Evolutionary conservation across 495 filamentous ascomycete genomes (phyloP), one percentile per base, ranked within the genome.

Genomic region (Pyronema domesticum): DNA sequence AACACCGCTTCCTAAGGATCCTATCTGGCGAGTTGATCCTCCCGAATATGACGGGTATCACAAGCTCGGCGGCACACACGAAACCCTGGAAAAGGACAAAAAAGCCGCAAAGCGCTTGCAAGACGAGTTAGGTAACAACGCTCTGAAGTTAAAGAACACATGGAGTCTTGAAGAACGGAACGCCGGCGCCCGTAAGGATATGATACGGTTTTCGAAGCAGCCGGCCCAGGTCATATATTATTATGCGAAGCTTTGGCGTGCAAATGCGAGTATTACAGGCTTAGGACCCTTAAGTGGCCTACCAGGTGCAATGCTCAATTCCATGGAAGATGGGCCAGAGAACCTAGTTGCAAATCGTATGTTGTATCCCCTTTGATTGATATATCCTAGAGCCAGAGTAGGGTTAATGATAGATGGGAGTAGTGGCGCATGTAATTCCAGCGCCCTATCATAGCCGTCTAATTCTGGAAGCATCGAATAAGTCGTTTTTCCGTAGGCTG

Each of bases 331-430:
- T n/a, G 53, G 53, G 3, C 53, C 53, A 6, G 53, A 55, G 35
- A 43, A 55, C 49, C n/a, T 51, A 23, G 18, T 55, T n/a, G 53
- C 17, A 33, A 51, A 55, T 9, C 36, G 53, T 55, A 15, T 11
- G 53, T 46, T 13, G 10, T 43, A 40, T 15, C 15, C 7, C 53
- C 9, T n/a, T 51, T 5, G 8, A 34, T 7, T 7, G 30, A 49
- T 10, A 19, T 7, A 15, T n/a, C n/a, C n/a, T 15, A 34, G 46
- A 34, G 15, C n/a, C n/a, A 34, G 6, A 49, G 46, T 49, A 30
- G 46, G 18, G 9, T 5, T 8, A 14, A 7, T 49, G 10, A 49
- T 49, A 18, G 46, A 49, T 19, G 46, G 35, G 46, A 49, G n/a
- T n/a, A n/a, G n/a, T n/a, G n/a, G n/a, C n/a, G n/a, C n/a, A n/a